These are phyloP conservation scores for Orbilia ellipsospora DNA, from an alignment of 2,329 filamentous ascomycete species.

Conservation along the genomic window DNA sequence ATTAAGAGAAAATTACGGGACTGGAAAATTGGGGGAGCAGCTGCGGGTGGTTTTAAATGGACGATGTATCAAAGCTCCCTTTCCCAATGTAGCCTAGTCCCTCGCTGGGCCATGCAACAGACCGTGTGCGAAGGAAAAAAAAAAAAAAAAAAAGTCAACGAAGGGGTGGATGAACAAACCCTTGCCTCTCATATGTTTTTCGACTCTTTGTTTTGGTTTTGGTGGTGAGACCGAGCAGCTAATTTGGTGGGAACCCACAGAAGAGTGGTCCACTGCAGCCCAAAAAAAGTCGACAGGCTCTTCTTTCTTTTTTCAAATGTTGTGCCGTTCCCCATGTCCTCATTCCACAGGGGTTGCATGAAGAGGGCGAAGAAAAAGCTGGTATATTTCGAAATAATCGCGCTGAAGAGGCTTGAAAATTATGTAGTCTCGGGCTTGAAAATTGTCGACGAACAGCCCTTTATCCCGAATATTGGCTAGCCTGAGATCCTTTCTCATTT, in stretches of 20 bases:
- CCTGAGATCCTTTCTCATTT: constrained; percentile 25
- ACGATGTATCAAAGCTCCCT: constrained; percentile 53
- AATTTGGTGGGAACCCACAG: constrained; percentile 59
- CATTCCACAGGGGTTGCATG: constrained; percentile 49
- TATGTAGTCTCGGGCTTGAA: no score
- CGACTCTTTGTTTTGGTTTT: constrained; percentile 46
- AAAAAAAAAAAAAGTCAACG: constrained; percentile 22
- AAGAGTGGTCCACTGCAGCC: constrained; percentile 55
- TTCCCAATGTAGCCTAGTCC: constrained; percentile 49
- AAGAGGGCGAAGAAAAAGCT: constrained; percentile 2
- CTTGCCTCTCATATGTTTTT: constrained; percentile 35
- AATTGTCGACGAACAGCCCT: constrained; percentile 26
- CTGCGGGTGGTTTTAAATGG: constrained; percentile 55
- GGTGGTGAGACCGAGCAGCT: constrained; percentile 42
- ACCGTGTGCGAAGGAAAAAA: constrained; percentile 47
- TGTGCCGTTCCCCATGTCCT: constrained; percentile 46
- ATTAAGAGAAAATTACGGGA: constrained; percentile 55
- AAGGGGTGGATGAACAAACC: constrained; percentile 9
- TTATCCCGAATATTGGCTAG: constrained; percentile 52
- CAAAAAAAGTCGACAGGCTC: constrained; percentile 7
- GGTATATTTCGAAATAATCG: constrained; percentile 51
- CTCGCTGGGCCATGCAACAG: constrained; percentile 44
- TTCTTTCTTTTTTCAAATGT: constrained; percentile 45
- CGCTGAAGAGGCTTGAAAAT: constrained; percentile 44
- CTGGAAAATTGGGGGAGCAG: constrained; percentile 51